Conservation (phyloP, 2,329 filamentous ascomycete genomes). For the Orbilia quercus region DNA sequence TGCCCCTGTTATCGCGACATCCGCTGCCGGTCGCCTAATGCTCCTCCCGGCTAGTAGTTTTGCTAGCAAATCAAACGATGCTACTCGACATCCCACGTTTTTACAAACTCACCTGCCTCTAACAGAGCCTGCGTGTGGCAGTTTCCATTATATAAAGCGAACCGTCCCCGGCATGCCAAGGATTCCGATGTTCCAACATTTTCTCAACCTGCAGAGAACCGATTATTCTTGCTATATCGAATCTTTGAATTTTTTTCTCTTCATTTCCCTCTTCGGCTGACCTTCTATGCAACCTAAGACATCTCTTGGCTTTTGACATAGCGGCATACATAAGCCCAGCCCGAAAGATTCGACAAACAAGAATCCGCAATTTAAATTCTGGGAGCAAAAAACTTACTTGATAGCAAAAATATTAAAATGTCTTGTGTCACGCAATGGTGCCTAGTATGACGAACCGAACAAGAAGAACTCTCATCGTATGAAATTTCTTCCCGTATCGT, state of each 20-base stretch:
- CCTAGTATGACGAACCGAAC: conserved; percentile 52
- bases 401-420: conserved; percentile 24
- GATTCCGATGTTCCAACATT: conserved; percentile 13
- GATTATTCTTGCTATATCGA: conserved; percentile 14
- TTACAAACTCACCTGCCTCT: conserved; percentile 30
- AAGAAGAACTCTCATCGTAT: not conserved
- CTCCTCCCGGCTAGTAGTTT: conserved; percentile 15
- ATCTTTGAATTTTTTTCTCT: conserved; percentile 6
- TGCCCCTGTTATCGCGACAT: conserved; percentile 53
- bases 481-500: not conserved
- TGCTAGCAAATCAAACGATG: conserved; percentile 7
- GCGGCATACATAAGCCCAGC: too few relatives aligned
- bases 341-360: too few relatives aligned
- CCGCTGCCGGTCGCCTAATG: conserved; percentile 38
- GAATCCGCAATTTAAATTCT: conserved; percentile 4
- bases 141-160: conserved; percentile 37
- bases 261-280: conserved; percentile 4
- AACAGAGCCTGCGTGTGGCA: conserved; percentile 12
- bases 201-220: conserved; percentile 6
- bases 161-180: conserved; percentile 24
- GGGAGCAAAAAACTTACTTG: conserved; percentile 17
- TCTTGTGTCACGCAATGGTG: conserved; percentile 56
- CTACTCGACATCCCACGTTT: conserved; percentile 30
- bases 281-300: conserved; percentile 13
- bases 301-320: too few relatives aligned